Evolutionary conservation across 139 green algal species (phyloP), one percentile per base, ranked within the genome.

Genomic region (Coelastrella sp.): DNA sequence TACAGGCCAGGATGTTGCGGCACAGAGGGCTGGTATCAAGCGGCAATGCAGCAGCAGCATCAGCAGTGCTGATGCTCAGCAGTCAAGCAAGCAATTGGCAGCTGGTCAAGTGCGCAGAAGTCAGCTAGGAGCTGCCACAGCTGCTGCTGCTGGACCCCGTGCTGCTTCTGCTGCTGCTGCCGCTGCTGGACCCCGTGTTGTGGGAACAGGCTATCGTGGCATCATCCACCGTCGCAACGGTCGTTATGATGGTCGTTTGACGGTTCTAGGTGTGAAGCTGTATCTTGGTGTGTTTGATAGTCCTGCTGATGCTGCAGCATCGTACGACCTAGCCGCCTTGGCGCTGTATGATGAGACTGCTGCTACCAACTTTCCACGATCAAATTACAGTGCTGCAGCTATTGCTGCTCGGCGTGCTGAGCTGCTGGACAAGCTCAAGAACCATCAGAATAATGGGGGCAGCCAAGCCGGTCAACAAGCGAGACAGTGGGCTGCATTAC

Each of bases 351-450:
- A 45, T 2, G 35, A 27, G 11, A 30, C 8, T 32, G 71, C 71
- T 21, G 43, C 41, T 5, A 76, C 68, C 4, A 76, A 76, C 40
- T 76, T 76, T 38, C 68, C 68, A 25, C 40, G 41, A n/a, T 30
- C 27, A 4, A 76, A 48, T 38, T 76, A 76, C 68, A 57, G 38
- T 8, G 45, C 43, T 27, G 27, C 25, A 34, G 71, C 53, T 17
- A 43, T 79, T 8, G 41, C 71, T 19, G 43, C 43, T 17, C 53
- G 57, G 40, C 71, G 71, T 23, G n/a, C n/a, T 27, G 38, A 79
- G 45, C 71, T 79, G 71, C 71, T 79, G 71, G n/a, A 38, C 4
- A 45, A 79, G 71, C 71, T 79, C 27, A 17, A 63, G 71, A 27
- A 30, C 19, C 57, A 66, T 30, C 57, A 79, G 41, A 50, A 79